Base-by-base conservation (phyloP, 2,329 filamentous ascomycete species). In the Zymoseptoria pseudotritici region DNA sequence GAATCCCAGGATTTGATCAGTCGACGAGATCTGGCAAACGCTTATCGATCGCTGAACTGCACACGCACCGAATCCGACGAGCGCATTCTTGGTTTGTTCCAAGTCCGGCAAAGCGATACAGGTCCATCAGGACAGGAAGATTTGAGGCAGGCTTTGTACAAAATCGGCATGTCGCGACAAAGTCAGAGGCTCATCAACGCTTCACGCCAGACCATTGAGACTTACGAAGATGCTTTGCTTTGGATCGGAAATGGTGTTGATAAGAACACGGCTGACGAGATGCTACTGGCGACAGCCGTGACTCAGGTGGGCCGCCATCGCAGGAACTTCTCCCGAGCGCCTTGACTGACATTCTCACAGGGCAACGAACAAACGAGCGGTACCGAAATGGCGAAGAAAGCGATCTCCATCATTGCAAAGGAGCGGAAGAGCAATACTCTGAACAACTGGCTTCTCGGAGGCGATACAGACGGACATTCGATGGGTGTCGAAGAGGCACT, bases 141-240 rank as follows among this genome's bases (percentile, higher is more conserved):
- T 63, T 74, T 83, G 31, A 81, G 83, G 58, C 76, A 79, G 57
- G 78, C 81, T 58, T 73, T 90, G 50, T 78, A 79, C 61, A 80
- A 83, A 54, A 86, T 90, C 65, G 87, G 84, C 1, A 75, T 80
- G 31, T 77, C 80, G 46, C 79, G 84, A 55, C 73, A 76, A 21
- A 89, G 86, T 69, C 76, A 82, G 51, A 76, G 75, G 50, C 83
- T 90, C 56, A 77, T 80, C 63, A 78, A 79, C 54, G 80, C 82
- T 52, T 83, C 86, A 4, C 66, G 81, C 83, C 67, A 79, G 79
- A 76, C 77, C 13, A 77, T 87, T 26, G 80, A 86, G 62, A 85
- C 80, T n/a, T 81, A 83, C 58, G 80, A 84, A 53, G 83, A 88
- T 69, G 87, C 87, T 1, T 76, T 87, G 31, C 75, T 80, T 11